Evolutionary conservation across 257 asterid species (phyloP), one percentile per base, ranked within the genome.

Genomic region (Penstemon newberryi): DNA sequence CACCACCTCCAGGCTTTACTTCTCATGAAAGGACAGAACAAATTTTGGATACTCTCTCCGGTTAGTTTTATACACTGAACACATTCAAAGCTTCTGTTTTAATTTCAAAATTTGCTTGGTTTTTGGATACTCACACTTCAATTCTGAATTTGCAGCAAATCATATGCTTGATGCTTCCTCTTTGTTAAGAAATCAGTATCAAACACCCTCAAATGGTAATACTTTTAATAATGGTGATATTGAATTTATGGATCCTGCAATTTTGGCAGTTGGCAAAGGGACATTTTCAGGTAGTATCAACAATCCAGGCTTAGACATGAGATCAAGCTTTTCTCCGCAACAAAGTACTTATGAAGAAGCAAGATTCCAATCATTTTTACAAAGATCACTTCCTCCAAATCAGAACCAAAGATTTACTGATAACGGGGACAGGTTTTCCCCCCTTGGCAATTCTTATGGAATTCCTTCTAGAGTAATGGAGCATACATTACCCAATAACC

Each of bases 241-340:
- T 75, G 99, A 91, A 79, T 91, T 94, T 73, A 82, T 86, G 78
- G 99, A 94, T 81, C 99, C 99, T 63, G 99, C 99, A 63, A 94
- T 94, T 63, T 84, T 94, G 85, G 97, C 97, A 60, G 99, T 94
- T 73, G 97, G 96, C 73, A 91, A 83, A 73, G 96, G 91, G 75
- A 87, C 87, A 74, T 67, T 90, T 70, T 85, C 92, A 13, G 78
- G 83, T 77, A 80, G 88, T 80, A 56, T 79, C 70, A 78, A 77
- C 74, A 73, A 73, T 74, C 52, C 90, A 10, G 82, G 89, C 78
- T 67, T 88, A 60, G 96, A 85, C 66, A 63, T 76, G 50, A 81
- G 89, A 70, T 75, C 89, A 43, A 82, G 77, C 70, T 88, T 69
- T 71, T 56, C 92, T 74, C 89, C 86, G 4, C 99, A 88, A 45